A percentile compares a stretch with the other conserved stretches of the same genome.
These are phyloP conservation scores for Zoysia japonica DNA, from an alignment of 176 grass and related monocot species.

Conservation along the genomic window DNA sequence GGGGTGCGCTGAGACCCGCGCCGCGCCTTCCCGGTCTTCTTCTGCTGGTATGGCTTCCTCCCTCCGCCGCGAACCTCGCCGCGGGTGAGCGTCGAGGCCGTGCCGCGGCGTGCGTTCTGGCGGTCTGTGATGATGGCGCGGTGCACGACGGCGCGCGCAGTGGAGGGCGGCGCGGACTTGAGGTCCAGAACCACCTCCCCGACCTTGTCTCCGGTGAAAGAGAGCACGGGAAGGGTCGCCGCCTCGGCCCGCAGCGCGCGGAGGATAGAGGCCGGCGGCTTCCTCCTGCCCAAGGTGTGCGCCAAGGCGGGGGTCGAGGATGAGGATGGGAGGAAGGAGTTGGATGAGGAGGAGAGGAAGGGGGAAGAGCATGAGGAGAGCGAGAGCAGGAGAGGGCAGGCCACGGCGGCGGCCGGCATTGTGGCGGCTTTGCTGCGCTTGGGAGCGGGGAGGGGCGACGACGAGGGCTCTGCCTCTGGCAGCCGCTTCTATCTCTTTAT, in stretches of 20 bases:
- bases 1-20: conserved; percentile 78
- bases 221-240: conserved; percentile 73
- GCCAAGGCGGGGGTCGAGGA: conserved; percentile 19
- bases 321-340: conserved; percentile 24
- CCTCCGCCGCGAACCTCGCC: conserved; percentile 80
- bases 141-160: conserved; percentile 86
- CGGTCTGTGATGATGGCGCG: conserved; percentile 84
- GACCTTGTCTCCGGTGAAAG: conserved; percentile 74
- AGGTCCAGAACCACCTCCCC: conserved; percentile 65
- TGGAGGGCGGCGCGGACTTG: conserved; percentile 67
- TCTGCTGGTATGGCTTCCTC: conserved; percentile 88
- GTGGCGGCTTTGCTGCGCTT: conserved; percentile 38
- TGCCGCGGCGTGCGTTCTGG: conserved; percentile 90
- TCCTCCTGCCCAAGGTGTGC: conserved; percentile 26
- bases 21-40: conserved; percentile 87
- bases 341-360: conserved; percentile 36
- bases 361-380: conserved; percentile 43
- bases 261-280: conserved; percentile 42
- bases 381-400: conserved; percentile 44
- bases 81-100: conserved; percentile 93
- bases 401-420: conserved; percentile 50
- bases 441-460: not conserved
- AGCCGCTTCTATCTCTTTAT: conserved; percentile 38
- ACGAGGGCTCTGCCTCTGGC: conserved; percentile 37
- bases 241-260: conserved; percentile 62